A percentile compares a stretch with the other conserved stretches of the same genome.
Conservation (phyloP, 2,329 filamentous ascomycete species). For the Ophiosphaerella narmari region DNA sequence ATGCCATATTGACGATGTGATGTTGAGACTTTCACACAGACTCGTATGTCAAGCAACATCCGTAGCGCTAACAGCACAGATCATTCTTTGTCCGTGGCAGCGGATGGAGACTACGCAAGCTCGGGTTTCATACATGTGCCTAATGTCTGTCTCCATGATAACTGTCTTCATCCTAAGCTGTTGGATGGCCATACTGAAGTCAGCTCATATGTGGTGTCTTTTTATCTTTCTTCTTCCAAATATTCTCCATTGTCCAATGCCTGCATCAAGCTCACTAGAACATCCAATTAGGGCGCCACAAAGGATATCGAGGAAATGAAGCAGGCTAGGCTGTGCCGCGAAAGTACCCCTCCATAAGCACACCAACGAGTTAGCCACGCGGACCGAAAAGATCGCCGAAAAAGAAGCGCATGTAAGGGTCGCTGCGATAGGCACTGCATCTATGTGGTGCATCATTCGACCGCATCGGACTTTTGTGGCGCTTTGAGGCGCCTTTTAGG, state of each 20-base stretch:
- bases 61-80: too few relatives aligned
- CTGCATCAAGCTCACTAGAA: background rate
- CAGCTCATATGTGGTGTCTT: background rate
- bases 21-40: background rate
- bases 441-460: conserved; percentile 20
- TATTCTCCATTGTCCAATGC: background rate
- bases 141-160: too few relatives aligned
- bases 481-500: conserved; percentile 1
- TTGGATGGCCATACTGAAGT: too few relatives aligned
- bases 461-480: conserved; percentile 20
- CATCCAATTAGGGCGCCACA: conserved; percentile 7
- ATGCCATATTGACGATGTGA: background rate
- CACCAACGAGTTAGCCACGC: conserved; percentile 8
- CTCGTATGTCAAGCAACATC: too few relatives aligned
- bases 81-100: background rate
- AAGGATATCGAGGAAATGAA: conserved; percentile 1
- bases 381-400: conserved; percentile 11
- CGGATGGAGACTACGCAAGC: background rate
- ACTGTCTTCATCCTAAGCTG: too few relatives aligned
- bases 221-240: background rate
- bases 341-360: conserved; percentile 13
- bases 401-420: conserved; percentile 11
- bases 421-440: conserved; percentile 17
- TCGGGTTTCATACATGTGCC: background rate
- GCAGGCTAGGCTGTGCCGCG: conserved; percentile 3